phyloP scores from a whole-genome alignment of 1,139 yeast species.

The Yamadazyma sp. region DNA sequence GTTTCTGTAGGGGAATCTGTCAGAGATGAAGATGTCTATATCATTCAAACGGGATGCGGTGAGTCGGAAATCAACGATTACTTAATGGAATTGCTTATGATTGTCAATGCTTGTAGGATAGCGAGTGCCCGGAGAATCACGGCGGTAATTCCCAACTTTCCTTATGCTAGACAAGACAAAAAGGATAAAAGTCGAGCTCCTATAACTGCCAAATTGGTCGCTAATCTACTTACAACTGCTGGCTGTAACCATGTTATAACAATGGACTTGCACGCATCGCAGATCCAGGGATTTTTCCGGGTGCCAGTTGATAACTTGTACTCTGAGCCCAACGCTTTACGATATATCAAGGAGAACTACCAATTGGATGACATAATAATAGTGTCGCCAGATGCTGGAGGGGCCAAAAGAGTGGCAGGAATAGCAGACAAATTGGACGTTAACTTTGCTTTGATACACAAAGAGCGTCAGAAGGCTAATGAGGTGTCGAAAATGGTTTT shows the following conservation, averaged over 20 bases:
- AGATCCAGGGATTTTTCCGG: conserved; percentile 94
- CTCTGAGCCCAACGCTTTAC: conserved; percentile 92
- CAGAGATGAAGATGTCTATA: conserved; percentile 93
- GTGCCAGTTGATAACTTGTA: conserved; percentile 95
- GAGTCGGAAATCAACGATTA: conserved; percentile 71
- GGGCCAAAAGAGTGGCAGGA: conserved; percentile 97
- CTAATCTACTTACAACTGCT: conserved; percentile 91
- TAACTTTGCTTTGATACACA: conserved; percentile 94
- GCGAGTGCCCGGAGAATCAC: conserved; percentile 96
- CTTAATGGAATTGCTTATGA: conserved; percentile 81
- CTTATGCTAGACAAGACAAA: conserved; percentile 96
- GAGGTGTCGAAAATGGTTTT: conserved; percentile 94
- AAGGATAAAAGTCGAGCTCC: conserved; percentile 97
- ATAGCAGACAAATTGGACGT: conserved; percentile 90
- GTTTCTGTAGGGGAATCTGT: conserved; percentile 93
- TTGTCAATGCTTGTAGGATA: conserved; percentile 93
- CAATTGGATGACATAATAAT: conserved; percentile 70
- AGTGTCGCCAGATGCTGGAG: conserved; percentile 98
- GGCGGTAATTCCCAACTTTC: conserved; percentile 93
- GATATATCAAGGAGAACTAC: conserved; percentile 78
- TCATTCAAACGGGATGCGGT: conserved; percentile 92
- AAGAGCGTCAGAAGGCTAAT: conserved; percentile 93
- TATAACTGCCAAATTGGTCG: conserved; percentile 93
- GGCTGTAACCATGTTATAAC: conserved; percentile 97
- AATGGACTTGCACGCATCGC: conserved; percentile 96